Evolutionary conservation across 805 yeast species (phyloP), one percentile per base, ranked within the genome.

Genomic region (Saturnispora saitoi): DNA sequence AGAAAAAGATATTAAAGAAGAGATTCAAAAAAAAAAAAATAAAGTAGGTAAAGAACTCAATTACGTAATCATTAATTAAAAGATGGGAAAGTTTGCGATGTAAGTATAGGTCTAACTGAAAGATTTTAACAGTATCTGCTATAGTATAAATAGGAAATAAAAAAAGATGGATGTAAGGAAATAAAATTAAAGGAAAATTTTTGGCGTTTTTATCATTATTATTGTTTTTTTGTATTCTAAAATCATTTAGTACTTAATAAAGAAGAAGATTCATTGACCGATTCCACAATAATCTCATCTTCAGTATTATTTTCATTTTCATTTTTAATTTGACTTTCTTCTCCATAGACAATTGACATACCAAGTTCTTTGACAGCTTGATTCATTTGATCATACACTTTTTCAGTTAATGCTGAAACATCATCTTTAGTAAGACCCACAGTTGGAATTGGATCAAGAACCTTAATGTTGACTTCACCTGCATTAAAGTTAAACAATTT

Each of bases 371-470:
- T 52, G 20, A 73, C 61, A 11, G 61, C 67, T 11, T 58, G 55
- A 32, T 65, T 55, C 95, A 91, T 90, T 29, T 63, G 60, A 0
- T 70, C 71, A 57, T 85, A 72, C 9, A 82, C 74, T n/a, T 71
- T 64, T 17, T 71, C 73, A 37, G 81, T 67, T 48, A 91, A 75
- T 3, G 64, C 73, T 47, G 77, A 70, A 40, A 93, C 84, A 52
- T 88, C 88, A 14, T 81, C 90, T 47, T 80, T 75, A 17, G 83
- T 77, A 58, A 87, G 63, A 20, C 82, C 82, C 19, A 72, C 76
- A 9, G 97, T 88, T 10, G 77, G 62, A 51, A 91, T 72, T 32
- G 97, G 96, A 48, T 85, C 84, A 53, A 93, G 72, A 9, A 93
- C 95, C 56, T 79, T 83, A 50, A 90, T 77, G 40, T 72, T 71